These are phyloP conservation scores for Dryadomyces quercus-mongolicae DNA, from an alignment of 2,329 filamentous ascomycete species.

Conservation along the genomic window DNA sequence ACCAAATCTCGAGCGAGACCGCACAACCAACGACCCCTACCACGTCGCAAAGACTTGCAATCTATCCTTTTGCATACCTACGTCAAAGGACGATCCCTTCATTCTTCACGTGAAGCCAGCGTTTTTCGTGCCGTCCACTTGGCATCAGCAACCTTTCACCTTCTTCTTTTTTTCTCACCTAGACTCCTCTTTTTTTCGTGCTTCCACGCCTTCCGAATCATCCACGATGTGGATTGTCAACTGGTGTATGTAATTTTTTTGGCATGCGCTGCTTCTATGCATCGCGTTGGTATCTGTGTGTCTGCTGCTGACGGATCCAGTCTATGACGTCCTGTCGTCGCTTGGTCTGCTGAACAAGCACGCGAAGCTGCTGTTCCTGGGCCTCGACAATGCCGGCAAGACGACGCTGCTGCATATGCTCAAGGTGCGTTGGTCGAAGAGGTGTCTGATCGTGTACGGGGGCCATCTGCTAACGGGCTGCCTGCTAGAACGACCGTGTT, in stretches of 20 bases:
- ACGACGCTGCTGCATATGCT: slow-evolving; percentile 90
- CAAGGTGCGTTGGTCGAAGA: slow-evolving; percentile 45
- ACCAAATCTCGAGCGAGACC: background rate
- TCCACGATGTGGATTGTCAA: slow-evolving; percentile 80
- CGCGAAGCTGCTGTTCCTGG: slow-evolving; percentile 86
- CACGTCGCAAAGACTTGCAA: background rate
- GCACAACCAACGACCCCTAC: background rate
- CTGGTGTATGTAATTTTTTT: slow-evolving; percentile 62
- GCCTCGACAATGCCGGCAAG: slow-evolving; percentile 90
- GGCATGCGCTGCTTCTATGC: background rate
- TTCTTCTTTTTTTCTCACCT: background rate
- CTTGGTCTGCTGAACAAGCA: slow-evolving; percentile 90
- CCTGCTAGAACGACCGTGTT: slow-evolving; percentile 69
- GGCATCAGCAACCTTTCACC: background rate
- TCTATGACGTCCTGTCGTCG: slow-evolving; percentile 81
- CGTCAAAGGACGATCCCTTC: background rate
- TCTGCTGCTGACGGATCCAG: slow-evolving; percentile 31
- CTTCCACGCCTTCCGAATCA: background rate
- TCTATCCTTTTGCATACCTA: background rate
- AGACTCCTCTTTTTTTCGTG: background rate
- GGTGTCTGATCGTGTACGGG: no score
- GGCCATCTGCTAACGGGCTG: no score
- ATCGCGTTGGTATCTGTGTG: background rate
- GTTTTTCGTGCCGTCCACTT: no score
- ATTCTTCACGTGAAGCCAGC: no score